A percentile compares a stretch with the other conserved stretches of the same genome.
Conservation (phyloP, 495 filamentous ascomycete genomes). For the Hypoxylon subgilvum region DNA sequence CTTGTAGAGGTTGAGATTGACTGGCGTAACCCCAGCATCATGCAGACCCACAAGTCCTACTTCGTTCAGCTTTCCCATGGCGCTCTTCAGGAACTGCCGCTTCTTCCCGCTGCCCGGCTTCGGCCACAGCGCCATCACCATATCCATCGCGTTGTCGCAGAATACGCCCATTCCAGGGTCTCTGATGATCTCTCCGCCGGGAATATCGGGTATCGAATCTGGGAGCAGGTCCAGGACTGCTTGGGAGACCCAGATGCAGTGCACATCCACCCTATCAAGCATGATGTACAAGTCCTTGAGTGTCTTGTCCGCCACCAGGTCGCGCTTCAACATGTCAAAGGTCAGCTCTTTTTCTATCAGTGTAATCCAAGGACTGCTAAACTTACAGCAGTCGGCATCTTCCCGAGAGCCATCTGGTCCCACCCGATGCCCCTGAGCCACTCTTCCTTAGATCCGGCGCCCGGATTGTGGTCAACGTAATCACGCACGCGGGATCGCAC, state of each 20-base stretch:
- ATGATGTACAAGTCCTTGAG: slow-evolving; percentile 65
- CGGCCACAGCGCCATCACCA: slow-evolving; percentile 60
- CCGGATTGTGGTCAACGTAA: slow-evolving; percentile 52
- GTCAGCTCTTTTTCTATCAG: slow-evolving; percentile 27
- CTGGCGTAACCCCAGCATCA: slow-evolving; percentile 63
- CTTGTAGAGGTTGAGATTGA: slow-evolving; percentile 58
- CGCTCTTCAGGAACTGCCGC: slow-evolving; percentile 55
- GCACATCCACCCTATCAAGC: slow-evolving; percentile 70
- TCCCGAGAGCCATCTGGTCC: slow-evolving; percentile 67
- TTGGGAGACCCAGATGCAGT: slow-evolving; percentile 68
- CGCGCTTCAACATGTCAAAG: slow-evolving; percentile 44
- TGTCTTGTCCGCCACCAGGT: slow-evolving; percentile 57
- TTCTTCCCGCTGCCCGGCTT: slow-evolving; percentile 57
- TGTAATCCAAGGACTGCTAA: slow-evolving; percentile 1
- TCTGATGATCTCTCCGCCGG: slow-evolving; percentile 64
- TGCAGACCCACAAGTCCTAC: slow-evolving; percentile 67
- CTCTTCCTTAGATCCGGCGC: slow-evolving; percentile 50
- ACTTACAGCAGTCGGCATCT: slow-evolving; percentile 67
- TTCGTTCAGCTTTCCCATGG: slow-evolving; percentile 63
- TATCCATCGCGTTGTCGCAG: slow-evolving; percentile 72
- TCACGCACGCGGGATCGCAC: slow-evolving; percentile 52
- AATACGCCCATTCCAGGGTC: slow-evolving; percentile 68
- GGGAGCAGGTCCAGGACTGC: slow-evolving; percentile 63
- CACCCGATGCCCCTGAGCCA: slow-evolving; percentile 70
- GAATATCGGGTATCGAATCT: slow-evolving; percentile 55